phyloP scores from a whole-genome alignment of 495 filamentous ascomycete genomes.

The Parmelia sp. region DNA sequence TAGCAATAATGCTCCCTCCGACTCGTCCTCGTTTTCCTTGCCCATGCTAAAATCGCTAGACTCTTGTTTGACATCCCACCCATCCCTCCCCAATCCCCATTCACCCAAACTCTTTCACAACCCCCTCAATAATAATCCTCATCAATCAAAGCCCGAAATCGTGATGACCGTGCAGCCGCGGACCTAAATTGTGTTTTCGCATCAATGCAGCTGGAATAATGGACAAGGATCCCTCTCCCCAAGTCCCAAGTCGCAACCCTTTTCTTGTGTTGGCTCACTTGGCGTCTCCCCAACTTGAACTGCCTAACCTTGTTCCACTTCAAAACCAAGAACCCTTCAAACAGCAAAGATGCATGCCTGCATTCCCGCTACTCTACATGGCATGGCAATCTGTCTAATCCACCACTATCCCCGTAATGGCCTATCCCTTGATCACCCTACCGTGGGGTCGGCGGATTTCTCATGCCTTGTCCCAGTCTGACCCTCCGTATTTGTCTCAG shows the following conservation, averaged over 20 bases:
- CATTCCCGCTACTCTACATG: constrained; percentile 19
- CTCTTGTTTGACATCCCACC: neutral
- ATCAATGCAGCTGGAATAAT: constrained; percentile 14
- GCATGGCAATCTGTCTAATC: constrained; percentile 16
- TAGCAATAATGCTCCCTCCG: neutral
- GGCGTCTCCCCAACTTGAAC: neutral
- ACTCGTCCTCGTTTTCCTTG: neutral
- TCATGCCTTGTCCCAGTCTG: constrained; percentile 10
- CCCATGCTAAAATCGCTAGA: neutral
- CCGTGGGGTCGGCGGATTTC: constrained; percentile 13
- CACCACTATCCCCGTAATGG: constrained; percentile 3
- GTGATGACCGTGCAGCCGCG: constrained; percentile 21
- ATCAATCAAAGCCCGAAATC: neutral
- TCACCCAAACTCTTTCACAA: neutral
- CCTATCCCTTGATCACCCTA: constrained; percentile 15
- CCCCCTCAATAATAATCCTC: constrained; percentile 1
- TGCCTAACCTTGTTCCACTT: constrained; percentile 11
- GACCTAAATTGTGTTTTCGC: constrained; percentile 10
- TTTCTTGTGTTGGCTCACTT: too few relatives aligned
- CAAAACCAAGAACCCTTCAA: constrained; percentile 15
- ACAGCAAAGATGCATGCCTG: constrained; percentile 18
- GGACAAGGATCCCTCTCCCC: constrained; percentile 12
- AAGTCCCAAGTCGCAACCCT: neutral
- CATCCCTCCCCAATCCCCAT: neutral
- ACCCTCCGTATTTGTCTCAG: constrained; percentile 4